Evolutionary conservation across 1,284 basidiomycete species (phyloP).

Genomic region (Megacollybia platyphylla): DNA sequence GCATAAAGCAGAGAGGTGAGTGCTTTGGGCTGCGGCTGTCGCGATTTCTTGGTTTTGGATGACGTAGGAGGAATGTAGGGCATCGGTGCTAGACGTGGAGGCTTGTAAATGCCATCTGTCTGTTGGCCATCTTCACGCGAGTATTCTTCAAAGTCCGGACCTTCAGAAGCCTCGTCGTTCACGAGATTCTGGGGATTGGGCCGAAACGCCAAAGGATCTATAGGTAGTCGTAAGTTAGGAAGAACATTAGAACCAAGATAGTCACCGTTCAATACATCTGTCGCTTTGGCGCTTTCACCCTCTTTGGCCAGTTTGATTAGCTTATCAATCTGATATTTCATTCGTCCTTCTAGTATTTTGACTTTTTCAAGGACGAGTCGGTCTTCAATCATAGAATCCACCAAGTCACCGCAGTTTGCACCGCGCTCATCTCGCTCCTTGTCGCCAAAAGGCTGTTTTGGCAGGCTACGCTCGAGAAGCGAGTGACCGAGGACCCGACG

Average conservation of each 20-base stretch:
- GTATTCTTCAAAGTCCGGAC: conserved; percentile 19
- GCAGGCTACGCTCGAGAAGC: conserved; percentile 35
- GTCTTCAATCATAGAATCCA: conserved; percentile 64
- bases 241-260: conserved; percentile 5
- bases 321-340: conserved; percentile 95
- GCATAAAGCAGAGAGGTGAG: conserved; percentile 58
- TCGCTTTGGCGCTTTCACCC: conserved; percentile 18
- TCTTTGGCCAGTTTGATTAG: conserved; percentile 67
- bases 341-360: conserved; percentile 69
- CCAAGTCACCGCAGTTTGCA: conserved; percentile 44
- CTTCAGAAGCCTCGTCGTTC: conserved; percentile 22
- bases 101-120: conserved; percentile 66
- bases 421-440: conserved; percentile 42
- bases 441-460: conserved; percentile 38
- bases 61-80: conserved; percentile 66
- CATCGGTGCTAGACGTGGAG: conserved; percentile 86
- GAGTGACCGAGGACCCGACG: conserved; percentile 56
- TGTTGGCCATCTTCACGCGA: not conserved
- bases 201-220: conserved; percentile 84
- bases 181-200: conserved; percentile 73
- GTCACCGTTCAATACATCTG: conserved; percentile 56
- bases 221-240: conserved; percentile 1
- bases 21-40: conserved; percentile 48
- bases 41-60: conserved; percentile 31
- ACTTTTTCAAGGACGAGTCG: conserved; percentile 72